A percentile compares a stretch with the other conserved stretches of the same genome.
Evolutionary conservation across 305 asterid species (phyloP).

Genomic region (Stenogyne calaminthoides): DNA sequence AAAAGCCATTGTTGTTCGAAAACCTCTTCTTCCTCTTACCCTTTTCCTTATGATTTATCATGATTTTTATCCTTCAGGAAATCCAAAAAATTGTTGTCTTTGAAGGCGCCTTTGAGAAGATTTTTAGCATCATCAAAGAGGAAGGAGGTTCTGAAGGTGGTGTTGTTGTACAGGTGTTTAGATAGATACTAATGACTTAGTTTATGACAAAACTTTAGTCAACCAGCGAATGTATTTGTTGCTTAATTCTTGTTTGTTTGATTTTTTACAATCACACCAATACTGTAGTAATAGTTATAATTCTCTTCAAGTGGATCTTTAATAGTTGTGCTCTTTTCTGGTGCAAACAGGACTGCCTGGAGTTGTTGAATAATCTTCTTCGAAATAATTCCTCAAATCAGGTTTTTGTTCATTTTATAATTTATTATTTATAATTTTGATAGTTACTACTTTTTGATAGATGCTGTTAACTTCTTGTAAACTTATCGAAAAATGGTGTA

Average conservation of each 20-base stretch:
- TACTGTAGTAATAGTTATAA: neutral
- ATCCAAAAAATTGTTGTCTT: conserved; percentile 96
- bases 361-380: conserved; percentile 85
- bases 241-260: conserved; percentile 15
- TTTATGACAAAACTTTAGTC: neutral
- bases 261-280: neutral
- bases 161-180: conserved; percentile 89
- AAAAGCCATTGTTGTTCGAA: conserved; percentile 1
- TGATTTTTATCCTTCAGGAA: conserved; percentile 58
- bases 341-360: conserved; percentile 83
- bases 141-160: conserved; percentile 99
- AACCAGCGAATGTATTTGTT: neutral
- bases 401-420: conserved; percentile 43
- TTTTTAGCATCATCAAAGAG: conserved; percentile 87
- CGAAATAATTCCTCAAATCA: conserved; percentile 89
- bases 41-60: conserved; percentile 21
- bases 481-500: conserved; percentile 38
- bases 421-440: neutral
- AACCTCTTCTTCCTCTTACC: conserved; percentile 1
- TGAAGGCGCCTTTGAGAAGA: conserved; percentile 98
- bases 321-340: conserved; percentile 38
- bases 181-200: conserved; percentile 11
- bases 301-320: neutral
- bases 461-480: conserved; percentile 30
- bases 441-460: neutral